These are phyloP conservation scores for Lolium rigidum DNA, from an alignment of 176 grass and related monocot genomes.

Conservation along the genomic window DNA sequence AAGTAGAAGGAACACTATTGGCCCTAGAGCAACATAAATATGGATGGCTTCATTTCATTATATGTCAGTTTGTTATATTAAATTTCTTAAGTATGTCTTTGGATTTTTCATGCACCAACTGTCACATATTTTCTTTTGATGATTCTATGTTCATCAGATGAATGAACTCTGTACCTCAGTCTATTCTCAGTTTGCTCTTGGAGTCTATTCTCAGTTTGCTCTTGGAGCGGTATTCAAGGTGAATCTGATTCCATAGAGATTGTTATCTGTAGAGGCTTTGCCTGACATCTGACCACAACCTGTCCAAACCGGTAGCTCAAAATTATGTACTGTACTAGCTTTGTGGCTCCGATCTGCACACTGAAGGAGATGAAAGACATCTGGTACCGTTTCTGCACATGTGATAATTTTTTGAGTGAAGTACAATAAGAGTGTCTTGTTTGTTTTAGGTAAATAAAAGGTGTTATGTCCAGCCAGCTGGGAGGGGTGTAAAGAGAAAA, in stretches of 20 bases:
- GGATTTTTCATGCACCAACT: not conserved
- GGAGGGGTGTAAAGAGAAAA: no score
- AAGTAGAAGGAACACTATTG: conserved; percentile 16
- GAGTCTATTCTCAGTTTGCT: not conserved
- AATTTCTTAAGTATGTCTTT: not conserved
- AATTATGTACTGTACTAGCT: no score
- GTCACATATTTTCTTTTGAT: conserved; percentile 5
- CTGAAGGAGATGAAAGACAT: no score
- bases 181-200: not conserved
- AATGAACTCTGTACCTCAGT: not conserved
- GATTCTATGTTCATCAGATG: not conserved
- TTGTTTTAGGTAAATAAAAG: not conserved
- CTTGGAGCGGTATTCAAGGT: not conserved
- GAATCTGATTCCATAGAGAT: not conserved
- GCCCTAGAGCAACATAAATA: conserved; percentile 15
- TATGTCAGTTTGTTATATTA: not conserved
- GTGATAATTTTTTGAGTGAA: not conserved
- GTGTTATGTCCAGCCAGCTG: not conserved
- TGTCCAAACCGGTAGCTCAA: no score
- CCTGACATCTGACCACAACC: not conserved
- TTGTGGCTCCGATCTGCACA: no score
- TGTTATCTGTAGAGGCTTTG: not conserved
- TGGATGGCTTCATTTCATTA: not conserved
- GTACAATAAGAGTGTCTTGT: not conserved
- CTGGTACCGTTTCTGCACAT: no score